Percentiles rank a stretch among this genome's conserved stretches.
phyloP scores from a whole-genome alignment of 1,139 yeast genomes.

The Candida glucosophila region DNA sequence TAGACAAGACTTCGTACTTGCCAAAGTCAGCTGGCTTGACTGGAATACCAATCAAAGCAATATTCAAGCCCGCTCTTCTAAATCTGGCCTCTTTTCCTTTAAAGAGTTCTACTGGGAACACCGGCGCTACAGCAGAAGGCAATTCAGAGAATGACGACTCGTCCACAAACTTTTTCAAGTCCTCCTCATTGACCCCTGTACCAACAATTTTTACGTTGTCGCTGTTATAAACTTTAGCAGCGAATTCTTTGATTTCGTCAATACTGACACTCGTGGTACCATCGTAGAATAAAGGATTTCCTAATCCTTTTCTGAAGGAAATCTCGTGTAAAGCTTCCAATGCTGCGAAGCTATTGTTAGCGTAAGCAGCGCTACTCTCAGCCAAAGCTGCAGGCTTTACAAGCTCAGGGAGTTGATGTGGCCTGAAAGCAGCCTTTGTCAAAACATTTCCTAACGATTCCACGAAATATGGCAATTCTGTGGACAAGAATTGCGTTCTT shows the following conservation, averaged over 20 bases:
- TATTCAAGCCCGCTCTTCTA: slow-evolving; percentile 57
- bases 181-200: slow-evolving; percentile 66
- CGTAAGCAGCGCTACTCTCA: slow-evolving; percentile 39
- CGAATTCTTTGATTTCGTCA: slow-evolving; percentile 63
- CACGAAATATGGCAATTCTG: slow-evolving; percentile 87
- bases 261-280: slow-evolving; percentile 49
- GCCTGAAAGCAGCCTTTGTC: slow-evolving; percentile 64
- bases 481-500: slow-evolving; percentile 74
- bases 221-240: slow-evolving; percentile 60
- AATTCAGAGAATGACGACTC: slow-evolving; percentile 62
- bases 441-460: slow-evolving; percentile 77
- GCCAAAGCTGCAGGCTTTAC: slow-evolving; percentile 72
- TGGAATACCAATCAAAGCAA: slow-evolving; percentile 80
- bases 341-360: slow-evolving; percentile 52
- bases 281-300: slow-evolving; percentile 73
- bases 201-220: slow-evolving; percentile 67
- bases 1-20: slow-evolving; percentile 62
- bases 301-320: slow-evolving; percentile 84
- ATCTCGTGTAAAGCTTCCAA: slow-evolving; percentile 73
- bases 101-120: slow-evolving; percentile 35
- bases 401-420: slow-evolving; percentile 74
- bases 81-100: slow-evolving; percentile 72
- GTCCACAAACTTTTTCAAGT: slow-evolving; percentile 57
- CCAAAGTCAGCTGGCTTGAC: slow-evolving; percentile 56
- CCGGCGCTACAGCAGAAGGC: slow-evolving; percentile 47